Base-by-base conservation (phyloP, 78 protist genomes). In the Paulinella micropora region DNA sequence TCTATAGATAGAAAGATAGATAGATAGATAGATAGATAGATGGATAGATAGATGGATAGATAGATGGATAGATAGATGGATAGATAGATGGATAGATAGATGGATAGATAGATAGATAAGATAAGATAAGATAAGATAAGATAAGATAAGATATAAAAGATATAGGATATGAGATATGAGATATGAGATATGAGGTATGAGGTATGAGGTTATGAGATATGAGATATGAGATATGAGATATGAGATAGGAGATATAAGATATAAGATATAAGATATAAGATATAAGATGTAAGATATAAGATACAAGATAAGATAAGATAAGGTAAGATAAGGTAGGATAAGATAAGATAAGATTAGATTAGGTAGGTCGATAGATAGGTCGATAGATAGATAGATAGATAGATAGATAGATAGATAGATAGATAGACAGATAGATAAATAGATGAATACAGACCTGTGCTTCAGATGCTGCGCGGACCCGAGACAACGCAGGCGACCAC, bases 401-500 rank as follows among this genome's bases (percentile, higher is more conserved):
- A 81, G 15, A 81, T 32, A 81, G 6, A 81, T 29, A 81, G 9
- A 81, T 32, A 81, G 6, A 81, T 32, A 81, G 6, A 81, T 32
- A 81, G 9, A 81, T 81, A 81, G 6, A 81, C 15, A 81, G 6
- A 81, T 32, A 81, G 6, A 81, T 32, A 81, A 6, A 81, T 32
- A 81, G 6, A 81, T 32, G 28, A 6, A 81, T 32, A 81, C 15
- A 32, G n/a, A 81, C 84, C 39, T 81, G 4, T 3, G 9, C 6
- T 86, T 86, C 35, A 39, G 31, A 4, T 37, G 37, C 28, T 86
- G 88, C 3, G 88, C 15, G 15, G 88, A 41, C 15, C 88, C 88
- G 29, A 86, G 9, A n/a, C 88, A 86, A 34, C 88, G 88, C 6
- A 86, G 34, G 9, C 69, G 88, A 31, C 88, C 88, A 34, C 41